Evolutionary conservation across 345 rosid species (phyloP), one percentile per base, ranked within the genome.

Genomic region (Psidium guajava): DNA sequence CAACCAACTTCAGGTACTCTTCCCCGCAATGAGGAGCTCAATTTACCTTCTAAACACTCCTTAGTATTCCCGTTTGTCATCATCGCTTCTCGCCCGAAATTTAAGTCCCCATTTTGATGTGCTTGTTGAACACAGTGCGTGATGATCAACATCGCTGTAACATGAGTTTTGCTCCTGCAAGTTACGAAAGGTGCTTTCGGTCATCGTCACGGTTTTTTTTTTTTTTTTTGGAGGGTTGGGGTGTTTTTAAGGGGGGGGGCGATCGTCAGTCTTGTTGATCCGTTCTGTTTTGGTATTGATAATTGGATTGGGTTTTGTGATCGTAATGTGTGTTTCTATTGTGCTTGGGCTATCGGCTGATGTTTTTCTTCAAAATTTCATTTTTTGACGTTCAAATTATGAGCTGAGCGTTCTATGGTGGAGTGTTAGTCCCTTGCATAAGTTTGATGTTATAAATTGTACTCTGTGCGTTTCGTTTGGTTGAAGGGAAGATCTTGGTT

Each of bases 1-100:
- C 91, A 92, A 85, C 91, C 94, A 55, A 87, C 87, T 88, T 87
- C 93, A 74, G 95, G 93, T 92, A 87, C 47, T 69, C 47, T 69
- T 9, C 80, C 77, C 47, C 47, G 20, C 47, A 69, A 32, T 36
- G 80, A 5, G 80, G 47, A 36, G 77, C 77, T 69, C 77, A 69
- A 16, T 69, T 69, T 69, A 69, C 77, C 6, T 22, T 16, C 77
- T 64, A 6, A 36, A 21, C 47, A 11, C 80, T 69, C 80, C 80
- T 69, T 13, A 20, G 80, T 69, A 47, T 40, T 9, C 13, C 80
- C 9, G 80, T 69, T 69, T 40, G 47, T 69, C 47, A 5, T 36
- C 47, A 2, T 69, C 80, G 25, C 25, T 69, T 36, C 25, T 69
- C 42, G 80, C 80, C 80, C 47, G 13, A 21, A 69, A 69, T 18